A percentile compares a stretch with the other conserved stretches of the same genome.
Evolutionary conservation across 768 basidiomycete genomes (phyloP).

Genomic region (Pisolithus microcarpus): DNA sequence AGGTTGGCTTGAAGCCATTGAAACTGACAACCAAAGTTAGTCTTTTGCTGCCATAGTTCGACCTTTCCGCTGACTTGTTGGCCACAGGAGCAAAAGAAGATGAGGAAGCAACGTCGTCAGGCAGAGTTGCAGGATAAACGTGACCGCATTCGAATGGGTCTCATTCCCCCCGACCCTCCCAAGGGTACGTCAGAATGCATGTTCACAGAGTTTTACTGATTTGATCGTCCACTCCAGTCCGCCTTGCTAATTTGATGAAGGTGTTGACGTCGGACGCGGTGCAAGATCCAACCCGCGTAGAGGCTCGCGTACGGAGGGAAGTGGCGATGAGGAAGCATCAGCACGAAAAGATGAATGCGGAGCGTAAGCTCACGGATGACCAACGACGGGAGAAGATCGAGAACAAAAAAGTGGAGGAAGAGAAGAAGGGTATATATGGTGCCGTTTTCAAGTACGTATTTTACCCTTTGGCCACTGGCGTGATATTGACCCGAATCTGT

Average conservation of each 20-base stretch:
- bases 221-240: slow-evolving; percentile 45
- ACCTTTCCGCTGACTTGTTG: not conserved
- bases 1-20: slow-evolving; percentile 70
- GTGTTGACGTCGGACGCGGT: slow-evolving; percentile 95
- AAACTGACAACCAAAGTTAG: slow-evolving; percentile 85
- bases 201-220: not conserved
- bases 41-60: not conserved
- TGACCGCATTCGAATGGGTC: slow-evolving; percentile 92
- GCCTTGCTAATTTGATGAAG: slow-evolving; percentile 93
- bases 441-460: slow-evolving; percentile 83
- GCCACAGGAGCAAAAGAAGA: slow-evolving; percentile 85
- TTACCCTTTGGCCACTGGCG: not conserved
- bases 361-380: slow-evolving; percentile 88
- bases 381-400: slow-evolving; percentile 84
- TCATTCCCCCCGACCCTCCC: slow-evolving; percentile 89
- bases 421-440: slow-evolving; percentile 74
- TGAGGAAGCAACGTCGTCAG: slow-evolving; percentile 82
- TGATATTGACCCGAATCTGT: not conserved
- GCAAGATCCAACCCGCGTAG: slow-evolving; percentile 95
- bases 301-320: slow-evolving; percentile 89
- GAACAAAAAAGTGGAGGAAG: slow-evolving; percentile 78
- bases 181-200: slow-evolving; percentile 53
- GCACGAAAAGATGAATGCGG: slow-evolving; percentile 91
- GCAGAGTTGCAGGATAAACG: slow-evolving; percentile 90
- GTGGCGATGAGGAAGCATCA: slow-evolving; percentile 82